Base-by-base conservation (phyloP, 2,329 filamentous ascomycete species). In the Epichloe elymi region DNA sequence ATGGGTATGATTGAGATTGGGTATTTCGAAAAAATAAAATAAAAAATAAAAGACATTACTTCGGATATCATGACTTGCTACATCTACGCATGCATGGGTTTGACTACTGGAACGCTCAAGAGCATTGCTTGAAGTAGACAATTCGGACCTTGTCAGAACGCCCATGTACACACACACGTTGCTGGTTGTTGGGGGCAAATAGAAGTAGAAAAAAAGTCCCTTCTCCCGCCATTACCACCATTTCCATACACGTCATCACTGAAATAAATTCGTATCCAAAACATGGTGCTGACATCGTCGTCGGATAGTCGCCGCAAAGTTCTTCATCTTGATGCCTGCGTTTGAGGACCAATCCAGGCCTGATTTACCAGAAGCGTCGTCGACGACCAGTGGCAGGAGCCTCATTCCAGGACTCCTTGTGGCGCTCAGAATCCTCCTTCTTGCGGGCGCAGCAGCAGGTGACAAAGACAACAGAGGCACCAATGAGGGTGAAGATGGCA, bases 401-500 rank as follows among this genome's bases (percentile, higher is more conserved):
- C 46, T 57, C 49, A 49, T 54, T 54, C 53, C 58, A 63, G 14
- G 50, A 37, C 19, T 57, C 55, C 58, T 63, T 64, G 55, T 52
- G 57, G 40, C 52, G 54, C 53, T 56, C 57, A 23, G 54, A 56
- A 33, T 46, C 54, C 40, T 65, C 61, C 53, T 65, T 65, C 57
- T 67, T 57, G n/a, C 76, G 67, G 8, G 71, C 68, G 50, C 72
- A 73, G 66, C 75, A 82, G 72, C 80, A 84, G 6, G 78, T 79
- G 57, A 83, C 68, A 58, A 85, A 75, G 51, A 84, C 72, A 47
- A 83, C 57, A 49, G 80, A 54, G 19, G 74, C 74, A 8, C 73
- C 80, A 26, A 82, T 52, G 49, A 83, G 70, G 19, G 74, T 67
- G 57, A 72, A 70, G 53, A 82, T 67, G 55, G 76, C 77, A 2